These are phyloP conservation scores for Stentor coeruleus DNA, from an alignment of 73 alveolate genomes.

Conservation along the genomic window DNA sequence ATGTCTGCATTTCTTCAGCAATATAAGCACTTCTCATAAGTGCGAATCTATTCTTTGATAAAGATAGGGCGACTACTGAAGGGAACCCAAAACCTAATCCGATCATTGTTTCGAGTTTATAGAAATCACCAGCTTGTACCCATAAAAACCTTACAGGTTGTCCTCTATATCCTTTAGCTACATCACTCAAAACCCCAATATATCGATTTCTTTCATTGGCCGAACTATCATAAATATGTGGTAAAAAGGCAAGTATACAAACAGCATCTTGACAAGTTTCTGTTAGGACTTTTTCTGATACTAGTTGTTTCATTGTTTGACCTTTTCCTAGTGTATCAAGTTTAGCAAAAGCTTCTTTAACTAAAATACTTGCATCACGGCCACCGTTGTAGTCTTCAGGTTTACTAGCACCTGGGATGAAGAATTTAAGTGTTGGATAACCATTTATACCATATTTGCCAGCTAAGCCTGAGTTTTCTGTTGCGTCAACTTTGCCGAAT, in stretches of 20 bases:
- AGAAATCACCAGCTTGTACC: conserved; percentile 91
- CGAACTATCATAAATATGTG: conserved; percentile 86
- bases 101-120: conserved; percentile 75
- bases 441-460: conserved; percentile 69
- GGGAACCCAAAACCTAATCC: conserved; percentile 91
- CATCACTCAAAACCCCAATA: conserved; percentile 50
- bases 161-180: conserved; percentile 67
- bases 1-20: not conserved
- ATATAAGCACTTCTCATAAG: conserved; percentile 38
- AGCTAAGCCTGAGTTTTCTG: conserved; percentile 74
- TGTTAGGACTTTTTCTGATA: conserved; percentile 29
- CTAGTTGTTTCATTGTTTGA: conserved; percentile 38
- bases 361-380: conserved; percentile 59
- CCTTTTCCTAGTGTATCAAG: conserved; percentile 36
- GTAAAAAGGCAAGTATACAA: conserved; percentile 82
- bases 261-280: conserved; percentile 58
- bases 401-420: conserved; percentile 52
- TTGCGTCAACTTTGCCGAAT: conserved; percentile 92
- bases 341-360: conserved; percentile 51
- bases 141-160: conserved; percentile 85
- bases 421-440: conserved; percentile 87
- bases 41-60: conserved; percentile 32
- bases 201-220: conserved; percentile 77
- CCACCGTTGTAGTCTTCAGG: conserved; percentile 51
- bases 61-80: conserved; percentile 72